Percentiles rank a stretch among this genome's conserved stretches.
Conservation (phyloP, 2,329 filamentous ascomycete genomes). For the Pseudopyrenochaeta lycopersici region DNA sequence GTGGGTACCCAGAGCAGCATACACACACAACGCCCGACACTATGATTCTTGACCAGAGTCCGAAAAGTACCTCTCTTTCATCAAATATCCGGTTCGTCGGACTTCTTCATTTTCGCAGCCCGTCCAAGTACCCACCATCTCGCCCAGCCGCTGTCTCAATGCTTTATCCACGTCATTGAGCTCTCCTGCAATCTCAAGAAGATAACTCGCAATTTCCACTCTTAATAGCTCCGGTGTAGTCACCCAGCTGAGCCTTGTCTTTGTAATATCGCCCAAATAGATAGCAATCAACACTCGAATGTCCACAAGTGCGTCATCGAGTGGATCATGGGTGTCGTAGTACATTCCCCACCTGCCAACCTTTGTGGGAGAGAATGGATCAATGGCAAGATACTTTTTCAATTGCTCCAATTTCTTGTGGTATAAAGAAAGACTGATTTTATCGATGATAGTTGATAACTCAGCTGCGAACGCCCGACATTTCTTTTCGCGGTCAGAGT, state of each 20-base stretch:
- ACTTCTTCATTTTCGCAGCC: slow-evolving; percentile 35
- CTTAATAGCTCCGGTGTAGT: slow-evolving; percentile 29
- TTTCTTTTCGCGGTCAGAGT: slow-evolving; percentile 10
- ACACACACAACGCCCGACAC: no score
- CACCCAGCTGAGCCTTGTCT: slow-evolving; percentile 31
- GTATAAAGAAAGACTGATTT: slow-evolving; percentile 24
- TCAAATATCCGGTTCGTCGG: slow-evolving; percentile 21
- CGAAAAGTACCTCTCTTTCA: background rate
- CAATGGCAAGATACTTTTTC: slow-evolving; percentile 1
- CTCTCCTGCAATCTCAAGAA: slow-evolving; percentile 14
- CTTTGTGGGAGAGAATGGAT: background rate
- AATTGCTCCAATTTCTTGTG: slow-evolving; percentile 22
- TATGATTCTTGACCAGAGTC: background rate
- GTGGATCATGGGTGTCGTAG: background rate
- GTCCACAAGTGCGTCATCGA: slow-evolving; percentile 13
- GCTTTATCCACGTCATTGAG: background rate
- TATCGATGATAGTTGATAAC: slow-evolving; percentile 18
- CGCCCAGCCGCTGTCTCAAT: slow-evolving; percentile 14
- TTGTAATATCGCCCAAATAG: slow-evolving; percentile 32
- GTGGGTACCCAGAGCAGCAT: no score
- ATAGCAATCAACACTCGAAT: slow-evolving; percentile 23
- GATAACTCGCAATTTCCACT: slow-evolving; percentile 31
- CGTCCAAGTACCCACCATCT: slow-evolving; percentile 27
- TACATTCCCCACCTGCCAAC: background rate
- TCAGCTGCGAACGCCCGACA: slow-evolving; percentile 29